Evolutionary conservation across 768 basidiomycete genomes (phyloP).

Genomic region (Russula lepida): DNA sequence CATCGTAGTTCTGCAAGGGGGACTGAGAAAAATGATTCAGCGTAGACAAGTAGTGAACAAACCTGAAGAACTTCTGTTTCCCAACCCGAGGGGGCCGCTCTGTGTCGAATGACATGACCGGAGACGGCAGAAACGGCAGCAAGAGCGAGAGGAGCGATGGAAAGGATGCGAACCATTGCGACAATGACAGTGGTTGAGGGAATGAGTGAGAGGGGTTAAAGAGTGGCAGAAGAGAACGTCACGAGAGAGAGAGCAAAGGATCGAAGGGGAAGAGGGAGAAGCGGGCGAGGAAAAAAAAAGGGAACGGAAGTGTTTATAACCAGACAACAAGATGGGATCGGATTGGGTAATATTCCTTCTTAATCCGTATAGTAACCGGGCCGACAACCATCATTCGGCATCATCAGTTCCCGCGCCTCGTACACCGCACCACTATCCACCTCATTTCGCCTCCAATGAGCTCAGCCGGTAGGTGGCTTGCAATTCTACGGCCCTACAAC

Average conservation of each 20-base stretch:
- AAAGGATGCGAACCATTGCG: constrained; percentile 28
- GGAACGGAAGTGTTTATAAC: neutral
- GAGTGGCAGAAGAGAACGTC: neutral
- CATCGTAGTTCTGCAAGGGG: constrained; percentile 37
- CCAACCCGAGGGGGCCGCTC: constrained; percentile 36
- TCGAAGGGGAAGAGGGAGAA: neutral
- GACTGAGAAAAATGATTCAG: constrained; percentile 5
- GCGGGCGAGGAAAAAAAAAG: neutral
- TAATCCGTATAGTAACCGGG: neutral
- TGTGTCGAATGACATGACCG: neutral
- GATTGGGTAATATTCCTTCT: neutral
- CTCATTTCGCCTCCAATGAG: constrained; percentile 1
- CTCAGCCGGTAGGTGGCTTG: constrained; percentile 19
- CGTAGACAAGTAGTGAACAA: neutral
- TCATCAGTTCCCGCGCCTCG: neutral
- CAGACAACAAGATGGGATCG: neutral
- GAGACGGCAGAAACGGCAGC: constrained; percentile 26
- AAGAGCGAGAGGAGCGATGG: constrained; percentile 38
- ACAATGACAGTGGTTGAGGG: constrained; percentile 18
- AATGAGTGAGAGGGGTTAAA: constrained; percentile 11
- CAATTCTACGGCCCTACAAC: neutral
- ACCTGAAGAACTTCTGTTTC: constrained; percentile 40
- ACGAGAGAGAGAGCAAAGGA: neutral
- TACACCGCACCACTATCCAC: neutral
- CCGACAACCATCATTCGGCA: neutral